phyloP scores from a whole-genome alignment of 2,329 filamentous ascomycete genomes.

The Cyanodermella asteris region DNA sequence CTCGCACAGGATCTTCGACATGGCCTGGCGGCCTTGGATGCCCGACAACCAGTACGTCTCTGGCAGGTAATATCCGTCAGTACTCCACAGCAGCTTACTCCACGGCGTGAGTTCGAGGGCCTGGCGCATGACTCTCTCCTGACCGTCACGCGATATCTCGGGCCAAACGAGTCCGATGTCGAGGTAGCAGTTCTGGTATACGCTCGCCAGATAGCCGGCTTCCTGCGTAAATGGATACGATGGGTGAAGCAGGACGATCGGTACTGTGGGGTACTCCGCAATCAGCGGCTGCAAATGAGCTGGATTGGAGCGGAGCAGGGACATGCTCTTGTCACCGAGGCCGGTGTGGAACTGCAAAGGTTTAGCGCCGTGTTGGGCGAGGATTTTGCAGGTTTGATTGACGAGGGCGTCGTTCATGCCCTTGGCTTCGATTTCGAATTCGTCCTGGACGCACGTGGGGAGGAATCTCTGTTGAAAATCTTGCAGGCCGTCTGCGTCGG shows the following conservation, averaged over 20 bases:
- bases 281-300: constrained; percentile 56
- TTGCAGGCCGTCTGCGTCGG: constrained; percentile 17
- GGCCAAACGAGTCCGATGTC: constrained; percentile 73
- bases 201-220: constrained; percentile 53
- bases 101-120: constrained; percentile 54
- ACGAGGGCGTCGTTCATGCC: constrained; percentile 48
- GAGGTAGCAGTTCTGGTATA: constrained; percentile 60
- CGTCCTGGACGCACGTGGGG: constrained; percentile 18
- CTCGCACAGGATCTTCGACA: constrained; percentile 47
- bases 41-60: constrained; percentile 58
- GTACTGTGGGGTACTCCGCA: constrained; percentile 42
- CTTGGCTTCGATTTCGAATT: constrained; percentile 45
- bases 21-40: constrained; percentile 46
- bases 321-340: constrained; percentile 59
- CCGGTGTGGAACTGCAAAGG: constrained; percentile 71
- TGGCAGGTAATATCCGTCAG: constrained; percentile 58
- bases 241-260: constrained; percentile 59
- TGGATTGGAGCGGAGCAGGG: constrained; percentile 46
- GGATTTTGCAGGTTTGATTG: constrained; percentile 36
- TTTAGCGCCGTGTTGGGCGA: constrained; percentile 35
- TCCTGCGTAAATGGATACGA: constrained; percentile 65
- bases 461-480: constrained; percentile 9
- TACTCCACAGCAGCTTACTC: constrained; percentile 59
- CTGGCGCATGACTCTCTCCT: constrained; percentile 47
- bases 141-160: constrained; percentile 52